A percentile compares a stretch with the other conserved stretches of the same genome.
Conservation (phyloP, 164 flowering plant genomes). For the Nymphaea thermarum region DNA sequence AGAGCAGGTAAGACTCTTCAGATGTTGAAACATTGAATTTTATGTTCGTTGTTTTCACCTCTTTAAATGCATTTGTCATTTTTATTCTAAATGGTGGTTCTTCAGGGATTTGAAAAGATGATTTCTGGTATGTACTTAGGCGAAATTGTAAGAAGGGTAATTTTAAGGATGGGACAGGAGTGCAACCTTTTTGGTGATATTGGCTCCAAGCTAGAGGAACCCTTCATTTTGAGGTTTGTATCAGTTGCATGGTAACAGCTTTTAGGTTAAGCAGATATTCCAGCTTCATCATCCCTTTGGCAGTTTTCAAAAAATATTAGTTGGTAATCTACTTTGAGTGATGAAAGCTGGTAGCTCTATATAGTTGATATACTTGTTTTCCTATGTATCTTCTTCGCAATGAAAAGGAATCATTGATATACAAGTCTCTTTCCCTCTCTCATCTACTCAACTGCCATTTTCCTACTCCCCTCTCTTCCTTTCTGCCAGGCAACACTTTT, state of each 20-base stretch:
- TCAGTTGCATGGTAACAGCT: background rate
- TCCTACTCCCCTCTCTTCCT: no score
- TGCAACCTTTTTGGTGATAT: slow-evolving; percentile 55
- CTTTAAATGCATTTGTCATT: background rate
- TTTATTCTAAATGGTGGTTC: background rate
- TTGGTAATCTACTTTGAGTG: no score
- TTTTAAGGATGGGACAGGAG: slow-evolving; percentile 65
- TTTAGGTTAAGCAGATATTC: no score
- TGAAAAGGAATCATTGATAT: no score
- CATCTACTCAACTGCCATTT: no score
- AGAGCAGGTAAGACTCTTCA: slow-evolving; percentile 46
- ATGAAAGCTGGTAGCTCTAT: no score
- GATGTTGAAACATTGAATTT: background rate
- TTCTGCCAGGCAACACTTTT: no score
- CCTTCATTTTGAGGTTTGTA: slow-evolving; percentile 56
- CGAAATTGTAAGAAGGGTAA: slow-evolving; percentile 84
- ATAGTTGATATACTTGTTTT: no score
- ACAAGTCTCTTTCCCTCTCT: no score
- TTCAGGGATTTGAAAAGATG: slow-evolving; percentile 98
- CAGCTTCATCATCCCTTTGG: no score
- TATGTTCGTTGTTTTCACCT: background rate
- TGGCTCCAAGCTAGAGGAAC: slow-evolving; percentile 32
- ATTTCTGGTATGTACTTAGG: slow-evolving; percentile 96
- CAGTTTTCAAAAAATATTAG: no score
- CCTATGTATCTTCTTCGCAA: no score